Evolutionary conservation across 1,139 yeast genomes (phyloP).

Genomic region (Hansenula lynferdii): DNA sequence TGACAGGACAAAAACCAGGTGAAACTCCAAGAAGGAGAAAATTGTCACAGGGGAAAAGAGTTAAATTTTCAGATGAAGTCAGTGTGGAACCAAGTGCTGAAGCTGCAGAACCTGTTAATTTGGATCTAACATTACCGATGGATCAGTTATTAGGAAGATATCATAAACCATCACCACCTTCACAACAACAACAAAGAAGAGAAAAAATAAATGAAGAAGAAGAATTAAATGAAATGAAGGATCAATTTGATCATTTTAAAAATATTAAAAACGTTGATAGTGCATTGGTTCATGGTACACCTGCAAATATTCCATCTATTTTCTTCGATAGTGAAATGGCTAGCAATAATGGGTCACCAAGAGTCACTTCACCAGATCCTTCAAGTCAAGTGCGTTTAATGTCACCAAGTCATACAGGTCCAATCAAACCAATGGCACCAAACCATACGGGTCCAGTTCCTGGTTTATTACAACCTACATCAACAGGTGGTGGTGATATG

Average conservation of each 20-base stretch:
- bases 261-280: constrained; percentile 61
- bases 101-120: constrained; percentile 18
- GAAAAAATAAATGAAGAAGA: constrained; percentile 44
- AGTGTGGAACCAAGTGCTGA: constrained; percentile 16
- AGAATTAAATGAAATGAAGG: constrained; percentile 61
- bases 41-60: constrained; percentile 47
- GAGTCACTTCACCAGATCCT: constrained; percentile 12
- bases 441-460: constrained; percentile 16
- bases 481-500: not conserved
- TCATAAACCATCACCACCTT: constrained; percentile 27
- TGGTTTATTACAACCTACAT: not conserved
- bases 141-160: constrained; percentile 55
- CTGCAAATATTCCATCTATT: constrained; percentile 40
- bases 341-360: constrained; percentile 11
- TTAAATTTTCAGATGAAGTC: constrained; percentile 62
- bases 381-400: constrained; percentile 1
- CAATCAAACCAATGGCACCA: constrained; percentile 15
- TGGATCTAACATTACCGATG: constrained; percentile 70
- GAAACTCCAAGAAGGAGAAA: constrained; percentile 31
- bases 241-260: constrained; percentile 60
- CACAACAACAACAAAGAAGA: constrained; percentile 26
- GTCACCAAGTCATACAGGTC: constrained; percentile 21
- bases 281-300: constrained; percentile 54
- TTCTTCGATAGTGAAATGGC: constrained; percentile 19
- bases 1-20: constrained; percentile 66